phyloP scores from a whole-genome alignment of 129 eudicot species.

The Glebionis coronaria region DNA sequence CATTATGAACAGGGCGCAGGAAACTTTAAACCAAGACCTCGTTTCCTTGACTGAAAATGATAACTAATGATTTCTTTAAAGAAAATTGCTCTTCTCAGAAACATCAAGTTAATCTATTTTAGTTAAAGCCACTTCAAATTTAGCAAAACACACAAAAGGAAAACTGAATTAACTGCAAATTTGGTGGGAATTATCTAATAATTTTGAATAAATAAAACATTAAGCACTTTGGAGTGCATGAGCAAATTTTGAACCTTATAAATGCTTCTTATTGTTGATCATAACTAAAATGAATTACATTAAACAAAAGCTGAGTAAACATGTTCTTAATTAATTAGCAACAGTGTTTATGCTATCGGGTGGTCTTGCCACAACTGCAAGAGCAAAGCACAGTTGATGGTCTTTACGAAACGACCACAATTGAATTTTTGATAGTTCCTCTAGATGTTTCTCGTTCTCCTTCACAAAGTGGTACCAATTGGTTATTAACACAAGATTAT shows the following conservation, averaged over 20 bases:
- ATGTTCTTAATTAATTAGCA: too few species aligned
- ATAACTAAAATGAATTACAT: too few species aligned
- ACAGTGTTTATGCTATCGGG: too few species aligned
- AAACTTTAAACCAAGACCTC: conserved; percentile 21
- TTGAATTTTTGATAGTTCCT: too few species aligned
- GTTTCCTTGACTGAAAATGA: conserved; percentile 3
- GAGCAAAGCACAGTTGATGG: too few species aligned
- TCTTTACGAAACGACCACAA: too few species aligned
- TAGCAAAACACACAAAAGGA: not conserved
- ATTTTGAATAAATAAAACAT: conserved; percentile 23
- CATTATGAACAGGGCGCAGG: conserved; percentile 15
- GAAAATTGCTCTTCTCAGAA: conserved; percentile 28
- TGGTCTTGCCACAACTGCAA: too few species aligned
- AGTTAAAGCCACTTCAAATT: not conserved
- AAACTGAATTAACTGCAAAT: not conserved
- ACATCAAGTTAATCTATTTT: conserved; percentile 26
- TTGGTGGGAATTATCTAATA: not conserved
- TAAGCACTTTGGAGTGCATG: conserved; percentile 37
- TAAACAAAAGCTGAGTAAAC: too few species aligned
- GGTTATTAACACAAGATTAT: too few species aligned
- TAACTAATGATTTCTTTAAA: conserved; percentile 20
- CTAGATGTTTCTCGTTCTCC: too few species aligned
- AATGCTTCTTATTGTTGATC: too few species aligned
- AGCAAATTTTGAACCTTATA: not conserved
- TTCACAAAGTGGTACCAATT: too few species aligned